phyloP scores from a whole-genome alignment of 768 basidiomycete species.

The Hygrophoropsis aurantiaca region DNA sequence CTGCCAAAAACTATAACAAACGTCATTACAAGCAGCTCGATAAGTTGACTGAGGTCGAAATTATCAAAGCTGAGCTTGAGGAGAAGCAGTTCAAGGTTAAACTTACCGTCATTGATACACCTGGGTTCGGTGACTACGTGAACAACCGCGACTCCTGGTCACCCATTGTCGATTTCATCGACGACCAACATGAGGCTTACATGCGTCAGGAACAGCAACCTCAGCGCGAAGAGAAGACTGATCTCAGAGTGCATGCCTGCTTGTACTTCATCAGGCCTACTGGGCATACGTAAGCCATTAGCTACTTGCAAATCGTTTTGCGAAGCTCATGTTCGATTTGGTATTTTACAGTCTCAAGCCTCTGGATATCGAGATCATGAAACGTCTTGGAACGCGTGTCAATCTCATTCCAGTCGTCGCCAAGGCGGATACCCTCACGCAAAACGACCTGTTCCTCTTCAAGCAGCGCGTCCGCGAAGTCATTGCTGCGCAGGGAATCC shows the following conservation, averaged over 20 bases:
- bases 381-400: constrained; percentile 95
- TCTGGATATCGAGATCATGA: constrained; percentile 99
- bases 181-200: constrained; percentile 93
- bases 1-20: constrained; percentile 83
- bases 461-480: constrained; percentile 95
- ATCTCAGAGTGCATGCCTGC: constrained; percentile 94
- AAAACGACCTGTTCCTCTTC: constrained; percentile 86
- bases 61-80: constrained; percentile 99
- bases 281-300: constrained; percentile 82
- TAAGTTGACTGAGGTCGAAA: constrained; percentile 97
- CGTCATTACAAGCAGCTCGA: constrained; percentile 96
- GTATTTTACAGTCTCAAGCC: constrained; percentile 71
- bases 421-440: constrained; percentile 96
- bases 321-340: constrained; percentile 6
- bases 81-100: constrained; percentile 99
- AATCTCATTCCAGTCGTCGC: constrained; percentile 97
- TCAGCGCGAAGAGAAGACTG: constrained; percentile 90
- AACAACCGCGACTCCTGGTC: constrained; percentile 99
- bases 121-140: constrained; percentile 99
- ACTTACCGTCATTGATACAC: constrained; percentile 97
- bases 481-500: constrained; percentile 87
- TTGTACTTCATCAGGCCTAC: constrained; percentile 96
- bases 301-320: background rate
- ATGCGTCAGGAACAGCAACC: constrained; percentile 99
- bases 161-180: constrained; percentile 98